Conservation (phyloP, 208 protist genomes). For the Ichthyophonus hoferi region DNA sequence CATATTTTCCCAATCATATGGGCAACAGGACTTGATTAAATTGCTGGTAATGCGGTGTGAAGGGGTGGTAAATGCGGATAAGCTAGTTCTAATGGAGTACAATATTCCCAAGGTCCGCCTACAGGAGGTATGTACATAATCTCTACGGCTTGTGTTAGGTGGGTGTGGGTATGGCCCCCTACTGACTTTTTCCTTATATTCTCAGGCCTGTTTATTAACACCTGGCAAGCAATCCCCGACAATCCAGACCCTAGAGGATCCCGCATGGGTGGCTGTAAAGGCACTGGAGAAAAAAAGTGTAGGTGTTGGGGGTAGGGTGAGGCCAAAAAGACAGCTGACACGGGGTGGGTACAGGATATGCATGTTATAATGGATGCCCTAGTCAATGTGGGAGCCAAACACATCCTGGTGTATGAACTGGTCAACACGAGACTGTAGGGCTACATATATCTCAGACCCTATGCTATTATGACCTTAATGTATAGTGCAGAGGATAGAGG, state of each 20-base stretch:
- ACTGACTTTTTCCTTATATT: no score
- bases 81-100: constrained; percentile 13
- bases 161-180: no score
- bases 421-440: neutral
- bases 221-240: constrained; percentile 43
- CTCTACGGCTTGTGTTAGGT: no score
- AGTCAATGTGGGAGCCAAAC: neutral
- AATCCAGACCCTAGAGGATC: constrained; percentile 15
- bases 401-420: neutral
- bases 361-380: neutral
- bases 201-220: constrained; percentile 25
- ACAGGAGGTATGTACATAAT: neutral
- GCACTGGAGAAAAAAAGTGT: neutral
- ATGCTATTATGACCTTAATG: no score
- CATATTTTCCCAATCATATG: no score
- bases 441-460: no score
- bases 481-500: no score
- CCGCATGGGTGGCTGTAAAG: constrained; percentile 38
- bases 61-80: neutral
- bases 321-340: neutral
- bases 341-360: neutral
- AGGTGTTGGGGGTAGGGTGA: neutral
- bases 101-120: constrained; percentile 6
- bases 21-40: constrained; percentile 3
- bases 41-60: constrained; percentile 1